Evolutionary conservation across 805 yeast genomes (phyloP), one percentile per base, ranked within the genome.

Genomic region (Saccharomycopsis guyanensis): DNA sequence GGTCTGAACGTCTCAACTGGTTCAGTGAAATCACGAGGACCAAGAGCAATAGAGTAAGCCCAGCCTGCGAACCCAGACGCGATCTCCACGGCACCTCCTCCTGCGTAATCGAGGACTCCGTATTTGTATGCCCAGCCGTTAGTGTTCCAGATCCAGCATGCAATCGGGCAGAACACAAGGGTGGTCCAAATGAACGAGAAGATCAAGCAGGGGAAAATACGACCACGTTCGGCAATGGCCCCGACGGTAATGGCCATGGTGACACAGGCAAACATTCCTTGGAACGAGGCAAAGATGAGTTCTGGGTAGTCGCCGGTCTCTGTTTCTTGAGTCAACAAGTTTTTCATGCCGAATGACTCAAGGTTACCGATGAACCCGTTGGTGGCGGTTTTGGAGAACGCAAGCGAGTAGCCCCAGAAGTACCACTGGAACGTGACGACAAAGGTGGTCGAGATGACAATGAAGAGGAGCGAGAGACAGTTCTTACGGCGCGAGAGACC

Each of bases 81-180:
- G 47, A 93, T 86, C 63, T 91, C 97, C 23, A 91, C 96, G 0
- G 97, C 95, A 0, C 97, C 97, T 47, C 97, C 97, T 25, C 98
- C 98, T 20, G 98, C 98, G 63, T 86, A 91, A 62, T 91, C 98
- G 43, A 91, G 70, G 1, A 82, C 97, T 4, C 95, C 96, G 80
- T 95, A 91, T 56, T 78, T 71, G 55, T 73, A 73, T 32, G 96
- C 96, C 97, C 97, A 91, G 34, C 98, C 97, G 39, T 80, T 81
- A 1, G 85, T 60, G 47, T 87, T 83, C 97, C 97, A 91, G 46
- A 86, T 79, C 97, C 97, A 89, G 65, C 80, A 86, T 4, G 91
- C 91, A n/a, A 91, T 75, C 0, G 97, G 97, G 61, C 94, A 84
- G 66, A 91, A 91, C 12, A 89, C 97, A 3, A 86, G 57, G 1